Evolutionary conservation across 352 stramenopile species (phyloP).

Genomic region (Nothophytophthora sp.): DNA sequence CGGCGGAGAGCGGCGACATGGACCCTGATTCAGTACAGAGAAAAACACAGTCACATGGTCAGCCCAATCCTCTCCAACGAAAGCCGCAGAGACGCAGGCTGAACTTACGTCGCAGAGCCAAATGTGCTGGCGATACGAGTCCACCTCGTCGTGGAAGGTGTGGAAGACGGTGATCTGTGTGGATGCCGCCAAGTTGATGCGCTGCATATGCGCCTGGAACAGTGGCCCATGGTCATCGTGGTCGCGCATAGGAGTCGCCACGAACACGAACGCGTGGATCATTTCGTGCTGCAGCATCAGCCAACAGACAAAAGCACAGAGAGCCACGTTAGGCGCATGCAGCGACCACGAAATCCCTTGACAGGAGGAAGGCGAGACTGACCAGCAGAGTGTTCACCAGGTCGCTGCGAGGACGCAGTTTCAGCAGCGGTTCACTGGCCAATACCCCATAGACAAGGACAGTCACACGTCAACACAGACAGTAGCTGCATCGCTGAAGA

Average conservation of each 20-base stretch:
- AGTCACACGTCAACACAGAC: too few species aligned
- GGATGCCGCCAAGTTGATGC: constrained; percentile 64
- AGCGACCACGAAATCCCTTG: too few species aligned
- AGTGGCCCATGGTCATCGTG: constrained; percentile 85
- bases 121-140: constrained; percentile 81
- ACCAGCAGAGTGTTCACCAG: constrained; percentile 88
- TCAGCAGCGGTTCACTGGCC: constrained; percentile 73
- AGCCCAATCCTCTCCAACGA: background rate
- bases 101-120: constrained; percentile 82
- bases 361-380: too few species aligned
- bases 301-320: too few species aligned
- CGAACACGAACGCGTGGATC: constrained; percentile 91
- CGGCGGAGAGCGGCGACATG: constrained; percentile 51
- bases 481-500: background rate
- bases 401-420: constrained; percentile 79
- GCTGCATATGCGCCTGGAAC: constrained; percentile 82
- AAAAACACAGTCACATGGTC: background rate
- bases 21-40: constrained; percentile 62
- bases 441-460: background rate
- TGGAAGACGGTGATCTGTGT: constrained; percentile 89
- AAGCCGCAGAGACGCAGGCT: background rate
- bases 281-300: constrained; percentile 89
- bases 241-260: constrained; percentile 74
- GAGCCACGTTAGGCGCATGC: too few species aligned
- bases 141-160: constrained; percentile 90